A percentile compares a stretch with the other conserved stretches of the same genome.
Evolutionary conservation across 164 flowering plant species (phyloP).

Genomic region (Magnolia kwangsiensis): DNA sequence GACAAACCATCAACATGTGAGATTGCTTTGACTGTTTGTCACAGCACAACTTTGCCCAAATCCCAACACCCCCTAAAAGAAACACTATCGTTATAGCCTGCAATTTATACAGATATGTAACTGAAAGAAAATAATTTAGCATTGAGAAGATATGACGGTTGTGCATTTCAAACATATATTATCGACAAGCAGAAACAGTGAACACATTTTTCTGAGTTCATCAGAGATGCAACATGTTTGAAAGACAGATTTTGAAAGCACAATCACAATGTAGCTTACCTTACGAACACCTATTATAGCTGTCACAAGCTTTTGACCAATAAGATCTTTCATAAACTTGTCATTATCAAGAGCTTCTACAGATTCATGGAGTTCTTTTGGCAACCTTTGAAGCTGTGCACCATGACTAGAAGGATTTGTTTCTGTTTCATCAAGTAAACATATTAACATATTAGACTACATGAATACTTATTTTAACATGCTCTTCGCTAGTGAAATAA

Average conservation of each 20-base stretch:
- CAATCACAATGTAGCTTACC: constrained; percentile 36
- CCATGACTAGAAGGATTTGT: constrained; percentile 49
- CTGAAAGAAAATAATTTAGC: too few relatives aligned
- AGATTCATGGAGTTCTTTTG: constrained; percentile 70
- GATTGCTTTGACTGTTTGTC: too few relatives aligned
- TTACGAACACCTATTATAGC: constrained; percentile 78
- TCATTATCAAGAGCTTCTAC: constrained; percentile 70
- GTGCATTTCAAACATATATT: neutral
- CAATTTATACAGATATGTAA: neutral
- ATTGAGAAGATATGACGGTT: neutral
- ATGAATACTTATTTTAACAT: neutral
- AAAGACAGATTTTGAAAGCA: neutral
- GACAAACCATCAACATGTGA: too few relatives aligned
- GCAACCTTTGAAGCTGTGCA: constrained; percentile 51
- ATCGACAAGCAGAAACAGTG: neutral
- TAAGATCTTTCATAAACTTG: constrained; percentile 42
- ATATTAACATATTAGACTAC: neutral
- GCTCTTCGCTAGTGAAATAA: neutral
- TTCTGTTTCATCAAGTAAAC: constrained; percentile 37
- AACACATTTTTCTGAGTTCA: neutral
- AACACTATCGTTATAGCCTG: neutral
- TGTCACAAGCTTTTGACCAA: constrained; percentile 68
- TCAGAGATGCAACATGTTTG: too few relatives aligned
- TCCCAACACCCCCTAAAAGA: neutral
- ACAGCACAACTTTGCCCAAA: too few relatives aligned